These are phyloP conservation scores for Aspergillus sp. DNA, from an alignment of 2,329 filamentous ascomycete species.

Conservation along the genomic window DNA sequence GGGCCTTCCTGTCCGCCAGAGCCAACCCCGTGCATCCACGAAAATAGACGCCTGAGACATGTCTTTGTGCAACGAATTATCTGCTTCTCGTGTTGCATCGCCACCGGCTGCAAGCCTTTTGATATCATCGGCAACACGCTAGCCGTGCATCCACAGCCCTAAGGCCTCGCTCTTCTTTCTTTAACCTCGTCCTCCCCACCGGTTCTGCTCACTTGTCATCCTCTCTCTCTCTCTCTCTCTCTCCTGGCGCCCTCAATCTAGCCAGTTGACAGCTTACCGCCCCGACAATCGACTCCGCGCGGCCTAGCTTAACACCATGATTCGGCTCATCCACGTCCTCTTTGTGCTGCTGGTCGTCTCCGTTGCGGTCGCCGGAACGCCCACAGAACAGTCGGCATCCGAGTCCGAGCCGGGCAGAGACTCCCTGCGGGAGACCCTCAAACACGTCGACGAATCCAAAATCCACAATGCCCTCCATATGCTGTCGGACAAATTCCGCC, in stretches of 20 bases:
- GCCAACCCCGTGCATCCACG: too few species aligned
- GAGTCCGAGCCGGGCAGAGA: neutral
- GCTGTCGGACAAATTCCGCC: slow-evolving; percentile 54
- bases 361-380: neutral
- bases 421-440: slow-evolving; percentile 44
- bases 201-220: neutral
- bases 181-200: neutral
- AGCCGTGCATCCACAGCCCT: too few species aligned
- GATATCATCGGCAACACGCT: too few species aligned
- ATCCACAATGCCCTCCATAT: slow-evolving; percentile 59
- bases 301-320: too few species aligned
- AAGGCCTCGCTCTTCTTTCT: too few species aligned
- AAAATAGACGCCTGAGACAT: too few species aligned
- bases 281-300: too few species aligned
- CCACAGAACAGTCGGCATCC: neutral
- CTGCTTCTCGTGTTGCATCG: too few species aligned
- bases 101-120: too few species aligned
- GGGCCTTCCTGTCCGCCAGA: too few species aligned
- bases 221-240: neutral
- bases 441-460: slow-evolving; percentile 48
- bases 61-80: too few species aligned
- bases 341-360: neutral
- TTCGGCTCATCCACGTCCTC: neutral
- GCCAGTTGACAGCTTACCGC: too few species aligned
- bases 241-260: neutral